Conservation (phyloP, 495 filamentous ascomycete species). For the Letharia lupina region DNA sequence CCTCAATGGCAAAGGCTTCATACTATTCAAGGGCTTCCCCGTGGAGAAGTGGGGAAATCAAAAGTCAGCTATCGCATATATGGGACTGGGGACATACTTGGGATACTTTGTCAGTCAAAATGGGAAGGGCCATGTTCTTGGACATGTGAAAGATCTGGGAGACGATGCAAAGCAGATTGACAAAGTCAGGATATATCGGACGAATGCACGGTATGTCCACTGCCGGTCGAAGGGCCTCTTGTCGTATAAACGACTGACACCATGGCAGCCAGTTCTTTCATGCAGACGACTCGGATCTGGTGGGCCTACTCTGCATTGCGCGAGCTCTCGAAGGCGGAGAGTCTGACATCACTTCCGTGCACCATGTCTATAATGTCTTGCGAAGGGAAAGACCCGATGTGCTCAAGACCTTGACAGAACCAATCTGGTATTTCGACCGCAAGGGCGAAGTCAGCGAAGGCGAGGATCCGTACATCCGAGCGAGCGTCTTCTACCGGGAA, state of each 20-base stretch:
- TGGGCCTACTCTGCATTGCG: slow-evolving; percentile 77
- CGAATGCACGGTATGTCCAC: slow-evolving; percentile 59
- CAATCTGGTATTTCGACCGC: slow-evolving; percentile 90
- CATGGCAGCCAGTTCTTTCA: slow-evolving; percentile 61
- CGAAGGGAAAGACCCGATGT: slow-evolving; percentile 71
- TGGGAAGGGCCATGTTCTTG: slow-evolving; percentile 75
- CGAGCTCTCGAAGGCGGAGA: slow-evolving; percentile 76
- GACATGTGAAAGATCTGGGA: slow-evolving; percentile 84
- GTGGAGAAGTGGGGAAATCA: slow-evolving; percentile 64
- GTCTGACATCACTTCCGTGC: slow-evolving; percentile 69
- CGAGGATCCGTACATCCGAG: slow-evolving; percentile 67
- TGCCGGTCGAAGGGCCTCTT: not conserved
- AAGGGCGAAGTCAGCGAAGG: slow-evolving; percentile 75
- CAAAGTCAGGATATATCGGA: slow-evolving; percentile 80
- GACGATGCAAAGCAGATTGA: slow-evolving; percentile 75
- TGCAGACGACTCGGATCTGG: slow-evolving; percentile 72
- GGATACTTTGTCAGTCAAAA: slow-evolving; percentile 86
- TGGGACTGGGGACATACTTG: slow-evolving; percentile 80
- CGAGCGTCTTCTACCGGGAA: slow-evolving; percentile 61
- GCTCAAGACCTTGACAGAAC: slow-evolving; percentile 60
- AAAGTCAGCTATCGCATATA: slow-evolving; percentile 80
- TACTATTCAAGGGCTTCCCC: slow-evolving; percentile 79
- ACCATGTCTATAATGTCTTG: slow-evolving; percentile 76
- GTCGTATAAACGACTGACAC: not conserved
- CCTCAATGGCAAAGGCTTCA: slow-evolving; percentile 79